phyloP scores from a whole-genome alignment of 2,329 filamentous ascomycete species.

The Hypoxylon sp. region DNA sequence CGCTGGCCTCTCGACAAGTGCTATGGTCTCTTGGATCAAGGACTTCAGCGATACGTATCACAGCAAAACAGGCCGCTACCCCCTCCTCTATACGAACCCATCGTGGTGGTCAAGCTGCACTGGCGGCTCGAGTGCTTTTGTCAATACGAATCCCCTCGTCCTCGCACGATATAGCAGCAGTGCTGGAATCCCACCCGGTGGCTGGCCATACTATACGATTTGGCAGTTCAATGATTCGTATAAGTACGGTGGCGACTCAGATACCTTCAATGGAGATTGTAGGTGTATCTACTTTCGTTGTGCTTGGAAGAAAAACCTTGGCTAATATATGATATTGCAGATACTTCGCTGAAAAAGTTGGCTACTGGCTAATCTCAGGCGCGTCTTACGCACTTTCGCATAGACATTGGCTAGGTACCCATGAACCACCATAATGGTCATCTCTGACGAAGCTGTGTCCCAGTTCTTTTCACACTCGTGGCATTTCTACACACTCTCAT shows the following conservation, averaged over 20 bases:
- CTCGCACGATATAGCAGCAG: constrained; percentile 60
- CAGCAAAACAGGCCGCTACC: constrained; percentile 60
- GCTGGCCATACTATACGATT: constrained; percentile 66
- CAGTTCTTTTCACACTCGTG: neutral
- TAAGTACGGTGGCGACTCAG: constrained; percentile 65
- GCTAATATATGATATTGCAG: constrained; percentile 17
- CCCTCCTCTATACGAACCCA: constrained; percentile 66
- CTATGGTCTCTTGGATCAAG: constrained; percentile 66
- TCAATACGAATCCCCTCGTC: constrained; percentile 61
- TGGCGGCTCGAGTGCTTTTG: constrained; percentile 62
- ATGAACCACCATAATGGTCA: too few species aligned
- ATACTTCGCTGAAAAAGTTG: constrained; percentile 42
- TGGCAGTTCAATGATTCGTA: constrained; percentile 67
- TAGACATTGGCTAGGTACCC: neutral
- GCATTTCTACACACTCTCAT: neutral
- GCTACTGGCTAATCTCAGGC: constrained; percentile 38
- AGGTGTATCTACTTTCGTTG: neutral
- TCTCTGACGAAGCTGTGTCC: neutral
- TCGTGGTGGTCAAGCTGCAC: constrained; percentile 69
- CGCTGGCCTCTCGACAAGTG: constrained; percentile 60
- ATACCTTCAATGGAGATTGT: constrained; percentile 63
- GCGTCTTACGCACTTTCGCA: neutral
- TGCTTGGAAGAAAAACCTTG: neutral
- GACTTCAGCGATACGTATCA: constrained; percentile 67
- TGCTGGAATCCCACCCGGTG: constrained; percentile 61